Base-by-base conservation (phyloP, 148 eudicot species). In the Amaranthus cruentus region DNA sequence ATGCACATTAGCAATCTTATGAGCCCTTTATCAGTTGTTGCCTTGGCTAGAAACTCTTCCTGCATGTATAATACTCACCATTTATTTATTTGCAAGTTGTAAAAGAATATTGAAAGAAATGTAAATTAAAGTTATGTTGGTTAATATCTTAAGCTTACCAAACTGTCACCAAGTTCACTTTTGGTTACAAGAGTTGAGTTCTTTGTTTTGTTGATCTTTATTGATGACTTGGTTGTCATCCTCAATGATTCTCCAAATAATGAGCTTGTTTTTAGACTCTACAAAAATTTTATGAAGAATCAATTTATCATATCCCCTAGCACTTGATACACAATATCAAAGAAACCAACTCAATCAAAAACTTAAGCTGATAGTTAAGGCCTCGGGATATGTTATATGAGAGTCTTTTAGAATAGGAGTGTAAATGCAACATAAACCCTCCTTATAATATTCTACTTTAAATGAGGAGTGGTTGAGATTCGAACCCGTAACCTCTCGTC, bases 11-110 rank as follows among this genome's bases (percentile, higher is more conserved):
- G 75, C 78, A 96, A 68, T 75, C 94, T 87, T 28, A 90, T 89
- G 71, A 96, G 78, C 53, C 89, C 96, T 86, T 92, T 96, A 73
- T 92, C 99, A 46, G 84, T 15, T 15, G 99, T 92, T 67, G 97
- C 79, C 84, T 92, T 96, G 66, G 86, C n/a, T 54, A 96, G 82
- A 75, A 96, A 96, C 76, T 90, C 96, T 80, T 96, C 97, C 99
- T 95, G 85, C 75, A 81, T 68, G 77, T 6, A 59, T 57, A 9
- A 18, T 2, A 44, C 1, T 10, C 3, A 11, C 4, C 6, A 15
- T 47, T 3, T 3, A 50, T 60, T 50, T 3, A 21, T 61, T 7
- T 18, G n/a, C 52, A 57, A 56, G 21, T 57, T n/a, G 7, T 4
- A 7, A 44, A 15, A 46, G 1, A 3, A 13, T 2, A 2, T 3